These are phyloP conservation scores for Cercospora beticola DNA, from an alignment of 2,329 filamentous ascomycete species.

Conservation along the genomic window DNA sequence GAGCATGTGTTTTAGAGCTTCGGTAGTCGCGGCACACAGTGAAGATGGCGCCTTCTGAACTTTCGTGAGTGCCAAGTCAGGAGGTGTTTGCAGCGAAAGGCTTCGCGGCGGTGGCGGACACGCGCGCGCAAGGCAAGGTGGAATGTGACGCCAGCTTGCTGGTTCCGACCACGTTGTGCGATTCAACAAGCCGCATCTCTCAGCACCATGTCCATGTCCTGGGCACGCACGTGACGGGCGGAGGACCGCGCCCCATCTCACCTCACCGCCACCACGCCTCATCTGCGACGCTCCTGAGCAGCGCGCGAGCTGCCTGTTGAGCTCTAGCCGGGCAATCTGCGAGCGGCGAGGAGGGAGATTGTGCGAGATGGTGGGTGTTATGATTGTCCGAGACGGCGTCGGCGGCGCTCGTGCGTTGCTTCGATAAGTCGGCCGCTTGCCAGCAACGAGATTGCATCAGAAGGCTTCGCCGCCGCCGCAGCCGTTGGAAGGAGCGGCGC, in stretches of 20 bases:
- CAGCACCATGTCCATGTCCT: neutral
- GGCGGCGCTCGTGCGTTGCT: neutral
- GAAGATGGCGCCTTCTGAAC: neutral
- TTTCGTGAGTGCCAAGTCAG: neutral
- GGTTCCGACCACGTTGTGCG: neutral
- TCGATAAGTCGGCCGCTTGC: neutral
- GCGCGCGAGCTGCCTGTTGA: neutral
- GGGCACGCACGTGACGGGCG: neutral
- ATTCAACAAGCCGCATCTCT: neutral
- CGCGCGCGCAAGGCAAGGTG: neutral
- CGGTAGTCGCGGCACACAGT: neutral
- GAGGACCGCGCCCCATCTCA: neutral
- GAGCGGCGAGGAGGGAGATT: neutral
- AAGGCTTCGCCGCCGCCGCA: neutral
- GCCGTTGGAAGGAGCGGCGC: neutral
- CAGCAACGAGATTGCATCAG: slow-evolving; percentile 1
- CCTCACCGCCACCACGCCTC: neutral
- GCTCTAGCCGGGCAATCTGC: neutral
- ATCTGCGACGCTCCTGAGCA: neutral
- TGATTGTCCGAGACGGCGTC: neutral
- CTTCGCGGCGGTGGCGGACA: neutral
- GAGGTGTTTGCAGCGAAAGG: neutral
- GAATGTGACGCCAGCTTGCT: neutral
- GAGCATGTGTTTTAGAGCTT: neutral
- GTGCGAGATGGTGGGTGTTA: neutral